Evolutionary conservation across 345 rosid genomes (phyloP), one percentile per base, ranked within the genome.

Genomic region (Bruguiera gymnorhiza): DNA sequence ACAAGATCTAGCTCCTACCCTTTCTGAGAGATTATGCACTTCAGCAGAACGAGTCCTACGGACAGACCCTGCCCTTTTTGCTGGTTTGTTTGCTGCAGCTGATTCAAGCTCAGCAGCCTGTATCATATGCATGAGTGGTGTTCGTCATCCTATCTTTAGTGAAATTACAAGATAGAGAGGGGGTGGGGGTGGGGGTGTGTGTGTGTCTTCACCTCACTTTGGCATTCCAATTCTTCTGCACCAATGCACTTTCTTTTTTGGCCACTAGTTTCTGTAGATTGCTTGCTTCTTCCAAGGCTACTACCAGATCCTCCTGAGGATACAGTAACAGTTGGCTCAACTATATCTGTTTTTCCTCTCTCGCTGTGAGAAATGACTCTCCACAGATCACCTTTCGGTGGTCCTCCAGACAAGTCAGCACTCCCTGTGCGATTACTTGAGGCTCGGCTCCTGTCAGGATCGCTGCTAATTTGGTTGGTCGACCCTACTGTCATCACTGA

Each of bases 301-400:
- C 87, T 79, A 54, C 85, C 95, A n/a, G 95, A 89, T 56, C 86
- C 96, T 70, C 85, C 92, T 3, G 96, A 86, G 56, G 89, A 83
- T 11, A 90, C 80, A 61, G 83, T 84, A 51, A 75, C 71, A 57
- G 86, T 81, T 1, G 78, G 81, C 64, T 78, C 81, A 53, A 79
- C 63, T 5, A 70, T 82, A 57, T 83, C 87, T 15, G 80, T 72
- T 71, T 81, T 84, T 60, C 70, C 80, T 32, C 58, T 73, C 60
- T 82, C 83, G 34, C 64, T 71, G 34, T 59, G 75, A 61, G 74
- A 60, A 63, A 71, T 53, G 2, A 21, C 36, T 57, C 70, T 70
- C 43, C 61, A 52, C 51, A 54, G 66, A 75, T 78, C 79, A 68
- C 61, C 79, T 63, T 73, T 78, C 16, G 59, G 74, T 50, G 75